Conservation (phyloP, 768 basidiomycete species). For the Filobasidium wieringae region DNA sequence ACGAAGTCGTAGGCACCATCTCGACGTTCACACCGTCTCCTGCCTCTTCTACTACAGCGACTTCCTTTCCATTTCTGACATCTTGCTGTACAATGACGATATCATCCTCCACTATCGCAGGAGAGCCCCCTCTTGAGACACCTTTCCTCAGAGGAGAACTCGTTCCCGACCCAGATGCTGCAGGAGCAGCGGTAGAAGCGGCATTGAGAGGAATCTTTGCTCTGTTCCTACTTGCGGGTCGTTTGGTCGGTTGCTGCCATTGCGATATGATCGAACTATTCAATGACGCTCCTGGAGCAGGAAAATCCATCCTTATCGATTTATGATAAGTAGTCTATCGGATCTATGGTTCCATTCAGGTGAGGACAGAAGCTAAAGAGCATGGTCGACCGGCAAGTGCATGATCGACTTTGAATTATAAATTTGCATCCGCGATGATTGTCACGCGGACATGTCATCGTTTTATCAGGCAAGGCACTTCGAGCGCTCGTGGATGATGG, state of each 20-base stretch:
- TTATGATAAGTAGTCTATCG: no score
- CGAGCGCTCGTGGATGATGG: no score
- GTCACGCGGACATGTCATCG: no score
- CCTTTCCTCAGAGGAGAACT: neutral
- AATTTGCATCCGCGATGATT: no score
- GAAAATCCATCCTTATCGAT: conserved; percentile 2
- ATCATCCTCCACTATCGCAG: neutral
- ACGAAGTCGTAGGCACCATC: neutral
- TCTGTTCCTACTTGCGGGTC: neutral
- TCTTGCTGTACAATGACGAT: neutral
- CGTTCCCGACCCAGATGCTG: neutral
- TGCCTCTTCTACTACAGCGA: neutral
- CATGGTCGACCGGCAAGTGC: no score
- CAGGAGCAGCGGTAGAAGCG: neutral
- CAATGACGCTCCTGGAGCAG: conserved; percentile 9
- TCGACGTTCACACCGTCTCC: neutral
- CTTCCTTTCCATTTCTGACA: neutral
- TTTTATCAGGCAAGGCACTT: no score
- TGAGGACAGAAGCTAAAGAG: no score
- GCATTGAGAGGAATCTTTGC: conserved; percentile 4
- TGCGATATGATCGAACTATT: conserved; percentile 13
- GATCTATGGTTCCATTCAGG: no score
- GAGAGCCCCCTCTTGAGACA: neutral
- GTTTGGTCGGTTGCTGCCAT: conserved; percentile 11
- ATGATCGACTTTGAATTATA: no score